Conservation (phyloP, 257 asterid species). For the Solanum lignicaule region DNA sequence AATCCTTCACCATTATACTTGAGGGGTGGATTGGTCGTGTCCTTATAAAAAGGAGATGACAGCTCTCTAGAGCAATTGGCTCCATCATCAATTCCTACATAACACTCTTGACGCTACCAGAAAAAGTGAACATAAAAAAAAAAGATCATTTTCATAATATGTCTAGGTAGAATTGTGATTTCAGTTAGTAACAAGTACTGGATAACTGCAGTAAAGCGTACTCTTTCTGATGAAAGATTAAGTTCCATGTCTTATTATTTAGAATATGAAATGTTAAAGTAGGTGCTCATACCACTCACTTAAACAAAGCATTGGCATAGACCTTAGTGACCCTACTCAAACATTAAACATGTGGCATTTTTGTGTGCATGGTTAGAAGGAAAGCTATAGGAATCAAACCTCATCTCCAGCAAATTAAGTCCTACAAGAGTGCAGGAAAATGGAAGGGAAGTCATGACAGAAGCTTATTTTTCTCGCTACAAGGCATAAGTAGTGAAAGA, state of each 20-base stretch:
- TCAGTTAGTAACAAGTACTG: not conserved
- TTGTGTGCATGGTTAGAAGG: not conserved
- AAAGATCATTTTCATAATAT: not conserved
- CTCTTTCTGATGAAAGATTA: not conserved
- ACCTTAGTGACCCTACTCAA: not conserved
- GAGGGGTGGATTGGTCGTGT: not conserved
- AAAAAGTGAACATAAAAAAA: not conserved
- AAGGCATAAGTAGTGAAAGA: not conserved
- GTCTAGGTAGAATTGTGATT: not conserved
- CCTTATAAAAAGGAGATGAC: not conserved
- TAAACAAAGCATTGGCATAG: not conserved
- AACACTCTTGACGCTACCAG: not conserved
- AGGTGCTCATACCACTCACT: not conserved
- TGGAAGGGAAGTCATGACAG: not conserved
- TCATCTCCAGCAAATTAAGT: not conserved
- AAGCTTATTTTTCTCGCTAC: not conserved
- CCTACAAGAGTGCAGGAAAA: not conserved
- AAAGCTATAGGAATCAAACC: not conserved
- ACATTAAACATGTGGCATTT: not conserved
- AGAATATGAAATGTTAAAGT: not conserved
- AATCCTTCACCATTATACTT: not conserved
- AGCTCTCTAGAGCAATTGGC: not conserved
- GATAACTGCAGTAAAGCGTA: not conserved
- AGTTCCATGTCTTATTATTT: not conserved
- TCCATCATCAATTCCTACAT: not conserved